Evolutionary conservation across 176 grass and related monocot species (phyloP).

Genomic region (Tuctoria greenei): DNA sequence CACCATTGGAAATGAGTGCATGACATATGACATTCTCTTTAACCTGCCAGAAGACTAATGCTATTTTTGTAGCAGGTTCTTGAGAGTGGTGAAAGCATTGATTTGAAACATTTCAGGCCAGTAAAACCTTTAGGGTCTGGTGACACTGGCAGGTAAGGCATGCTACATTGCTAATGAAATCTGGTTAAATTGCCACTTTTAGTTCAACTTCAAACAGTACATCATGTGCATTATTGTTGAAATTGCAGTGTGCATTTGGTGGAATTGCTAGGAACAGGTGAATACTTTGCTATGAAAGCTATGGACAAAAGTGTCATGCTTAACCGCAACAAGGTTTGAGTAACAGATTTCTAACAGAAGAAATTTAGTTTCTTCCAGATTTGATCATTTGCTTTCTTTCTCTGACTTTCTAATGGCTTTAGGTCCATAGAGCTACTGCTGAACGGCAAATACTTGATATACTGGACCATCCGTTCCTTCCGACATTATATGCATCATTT

Average conservation of each 20-base stretch:
- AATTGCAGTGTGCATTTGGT: slow-evolving; percentile 87
- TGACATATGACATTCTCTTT: background rate
- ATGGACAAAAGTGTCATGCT: slow-evolving; percentile 94
- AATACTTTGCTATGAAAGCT: slow-evolving; percentile 92
- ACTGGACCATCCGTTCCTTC: slow-evolving; percentile 94
- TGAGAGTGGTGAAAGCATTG: slow-evolving; percentile 68
- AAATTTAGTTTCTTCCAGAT: slow-evolving; percentile 10
- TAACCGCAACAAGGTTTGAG: slow-evolving; percentile 87
- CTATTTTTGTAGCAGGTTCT: slow-evolving; percentile 62
- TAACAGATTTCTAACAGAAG: background rate
- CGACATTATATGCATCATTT: slow-evolving; percentile 94
- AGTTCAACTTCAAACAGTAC: slow-evolving; percentile 1
- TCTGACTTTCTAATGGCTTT: slow-evolving; percentile 31
- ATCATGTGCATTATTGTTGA: slow-evolving; percentile 17
- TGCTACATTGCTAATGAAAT: background rate
- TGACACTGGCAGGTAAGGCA: slow-evolving; percentile 77
- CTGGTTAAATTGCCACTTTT: background rate
- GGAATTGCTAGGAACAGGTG: slow-evolving; percentile 70
- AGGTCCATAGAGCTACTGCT: slow-evolving; percentile 90
- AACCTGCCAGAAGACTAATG: slow-evolving; percentile 15
- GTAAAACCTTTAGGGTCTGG: slow-evolving; percentile 86
- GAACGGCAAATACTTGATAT: slow-evolving; percentile 91
- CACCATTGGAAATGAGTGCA: background rate
- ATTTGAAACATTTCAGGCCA: slow-evolving; percentile 87
- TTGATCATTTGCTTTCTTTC: background rate